Evolutionary conservation across 345 rosid species (phyloP), one percentile per base, ranked within the genome.

Genomic region (Salix dunnii): DNA sequence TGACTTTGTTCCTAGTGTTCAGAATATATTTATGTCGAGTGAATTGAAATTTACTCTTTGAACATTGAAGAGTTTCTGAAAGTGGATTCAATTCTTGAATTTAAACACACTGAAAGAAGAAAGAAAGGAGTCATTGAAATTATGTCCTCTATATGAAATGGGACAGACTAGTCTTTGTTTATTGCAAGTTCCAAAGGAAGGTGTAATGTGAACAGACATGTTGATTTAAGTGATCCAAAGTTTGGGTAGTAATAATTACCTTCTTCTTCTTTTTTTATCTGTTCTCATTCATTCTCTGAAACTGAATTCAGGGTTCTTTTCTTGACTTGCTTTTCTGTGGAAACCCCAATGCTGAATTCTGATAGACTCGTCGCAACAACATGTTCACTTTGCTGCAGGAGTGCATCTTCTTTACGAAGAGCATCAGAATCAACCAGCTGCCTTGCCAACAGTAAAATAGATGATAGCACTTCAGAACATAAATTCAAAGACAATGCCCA

Each of bases 351-450:
- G 65, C 25, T 63, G 68, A 68, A 43, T 83, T 25, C 42, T n/a
- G 30, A 40, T 30, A 23, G 2, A 67, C 70, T 27, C 5, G 48
- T 48, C 12, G 17, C 17, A 42, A 46, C 62, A 42, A 42, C 33
- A 51, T 60, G 27, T 38, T 77, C 43, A n/a, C 43, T 81, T 72
- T 73, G 42, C 58, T 72, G 68, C 82, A 91, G 99, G 94, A 96
- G 90, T 86, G 90, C 94, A 51, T 81, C 82, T 71, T 91, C 99
- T 42, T 87, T 88, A 51, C 82, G 68, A 68, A 88, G 91, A 87
- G 92, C 96, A 10, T 88, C 85, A n/a, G 85, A 80, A 73, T 60
- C 85, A 71, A 76, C 85, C 11, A 74, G 70, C 71, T 81, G 79
- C 71, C 81, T 85, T 65, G 75, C 86, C 71, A 82, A 75, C 74